Evolutionary conservation across 371 early-diverging fungal species (phyloP).

Genomic region (Dichotomocladium elegans): DNA sequence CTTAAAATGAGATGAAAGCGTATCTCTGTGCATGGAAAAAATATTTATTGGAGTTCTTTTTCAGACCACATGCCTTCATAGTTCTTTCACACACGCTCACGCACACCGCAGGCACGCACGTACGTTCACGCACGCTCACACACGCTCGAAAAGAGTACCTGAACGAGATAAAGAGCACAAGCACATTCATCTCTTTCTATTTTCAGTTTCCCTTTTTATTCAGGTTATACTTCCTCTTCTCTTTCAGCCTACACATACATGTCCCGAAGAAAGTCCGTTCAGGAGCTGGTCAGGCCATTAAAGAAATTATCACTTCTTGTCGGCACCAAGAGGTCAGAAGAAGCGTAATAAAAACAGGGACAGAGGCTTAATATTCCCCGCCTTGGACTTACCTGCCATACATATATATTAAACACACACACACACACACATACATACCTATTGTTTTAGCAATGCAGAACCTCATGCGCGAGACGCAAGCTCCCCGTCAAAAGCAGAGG

Average conservation of each 20-base stretch:
- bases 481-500: neutral
- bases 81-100: neutral
- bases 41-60: no score
- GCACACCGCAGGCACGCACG: neutral
- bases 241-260: constrained; percentile 14
- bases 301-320: constrained; percentile 23
- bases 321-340: neutral
- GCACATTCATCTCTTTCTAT: constrained; percentile 2
- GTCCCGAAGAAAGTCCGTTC: constrained; percentile 31
- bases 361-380: no score
- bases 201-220: constrained; percentile 12
- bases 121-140: neutral
- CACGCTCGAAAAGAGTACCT: neutral
- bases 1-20: no score
- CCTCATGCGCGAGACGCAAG: no score
- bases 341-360: no score
- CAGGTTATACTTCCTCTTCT: constrained; percentile 8
- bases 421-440: neutral
- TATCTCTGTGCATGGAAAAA: no score
- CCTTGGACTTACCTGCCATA: no score
- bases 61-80: no score
- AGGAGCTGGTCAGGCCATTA: constrained; percentile 33
- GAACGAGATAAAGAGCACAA: neutral
- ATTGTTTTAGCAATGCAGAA: neutral
- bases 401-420: no score